These are phyloP conservation scores for Cinchona pubescens DNA, from an alignment of 257 asterid genomes.

Conservation along the genomic window DNA sequence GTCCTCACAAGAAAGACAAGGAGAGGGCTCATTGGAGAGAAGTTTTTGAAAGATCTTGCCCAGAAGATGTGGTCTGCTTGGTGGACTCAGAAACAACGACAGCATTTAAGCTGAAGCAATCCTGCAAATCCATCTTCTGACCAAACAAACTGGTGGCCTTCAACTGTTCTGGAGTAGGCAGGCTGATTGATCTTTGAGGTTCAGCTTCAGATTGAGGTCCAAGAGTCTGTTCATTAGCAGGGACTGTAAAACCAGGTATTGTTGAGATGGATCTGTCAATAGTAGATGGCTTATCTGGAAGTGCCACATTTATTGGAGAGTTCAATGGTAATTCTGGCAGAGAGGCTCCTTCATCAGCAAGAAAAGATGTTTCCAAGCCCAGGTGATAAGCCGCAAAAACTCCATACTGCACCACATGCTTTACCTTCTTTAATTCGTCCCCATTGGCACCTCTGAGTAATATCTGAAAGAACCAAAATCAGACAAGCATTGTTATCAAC, in stretches of 20 bases:
- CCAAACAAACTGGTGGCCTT: constrained; percentile 32
- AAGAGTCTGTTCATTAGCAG: constrained; percentile 38
- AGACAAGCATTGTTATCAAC: constrained; percentile 9
- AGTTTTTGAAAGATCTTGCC: constrained; percentile 28
- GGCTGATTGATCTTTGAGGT: constrained; percentile 54
- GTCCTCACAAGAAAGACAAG: constrained; percentile 32
- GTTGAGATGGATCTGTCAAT: constrained; percentile 75
- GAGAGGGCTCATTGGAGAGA: constrained; percentile 33
- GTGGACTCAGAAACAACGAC: constrained; percentile 32
- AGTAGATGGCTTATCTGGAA: constrained; percentile 67
- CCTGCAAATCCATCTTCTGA: constrained; percentile 32
- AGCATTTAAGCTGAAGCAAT: constrained; percentile 22
- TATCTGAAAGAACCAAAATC: constrained; percentile 53
- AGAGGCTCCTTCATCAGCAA: constrained; percentile 98
- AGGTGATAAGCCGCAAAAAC: constrained; percentile 95
- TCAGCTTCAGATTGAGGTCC: constrained; percentile 49
- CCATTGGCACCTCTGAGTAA: constrained; percentile 85
- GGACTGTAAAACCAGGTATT: constrained; percentile 55
- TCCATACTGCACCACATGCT: constrained; percentile 90
- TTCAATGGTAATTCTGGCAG: constrained; percentile 70
- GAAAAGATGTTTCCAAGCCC: constrained; percentile 95
- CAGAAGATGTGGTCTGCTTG: constrained; percentile 38
- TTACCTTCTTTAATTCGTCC: constrained; percentile 91
- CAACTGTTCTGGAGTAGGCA: constrained; percentile 44
- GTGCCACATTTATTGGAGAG: constrained; percentile 70